These are phyloP conservation scores for Verticillium dahliae DNA, from an alignment of 2,329 filamentous ascomycete genomes.

Conservation along the genomic window DNA sequence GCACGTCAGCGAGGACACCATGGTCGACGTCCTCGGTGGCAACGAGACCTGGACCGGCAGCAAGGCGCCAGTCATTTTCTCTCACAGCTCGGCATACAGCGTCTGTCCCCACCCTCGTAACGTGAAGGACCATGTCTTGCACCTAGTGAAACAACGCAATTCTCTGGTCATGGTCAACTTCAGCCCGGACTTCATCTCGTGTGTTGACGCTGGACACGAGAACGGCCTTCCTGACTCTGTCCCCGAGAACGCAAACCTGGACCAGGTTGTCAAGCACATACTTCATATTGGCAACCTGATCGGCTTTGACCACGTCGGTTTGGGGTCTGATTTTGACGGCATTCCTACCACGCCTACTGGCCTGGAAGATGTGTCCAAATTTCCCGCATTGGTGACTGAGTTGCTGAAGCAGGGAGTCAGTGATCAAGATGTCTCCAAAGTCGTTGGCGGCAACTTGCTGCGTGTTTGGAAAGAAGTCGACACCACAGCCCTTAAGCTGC, in stretches of 20 bases:
- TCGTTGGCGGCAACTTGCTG: slow-evolving; percentile 75
- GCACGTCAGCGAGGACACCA: slow-evolving; percentile 71
- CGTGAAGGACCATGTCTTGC: slow-evolving; percentile 76
- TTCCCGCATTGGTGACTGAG: slow-evolving; percentile 70
- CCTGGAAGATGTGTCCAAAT: slow-evolving; percentile 79
- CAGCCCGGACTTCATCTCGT: slow-evolving; percentile 74
- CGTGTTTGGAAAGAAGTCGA: slow-evolving; percentile 82
- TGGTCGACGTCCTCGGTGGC: slow-evolving; percentile 72
- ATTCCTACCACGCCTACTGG: slow-evolving; percentile 62
- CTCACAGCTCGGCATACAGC: slow-evolving; percentile 74
- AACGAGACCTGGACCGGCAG: slow-evolving; percentile 62
- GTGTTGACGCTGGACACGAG: slow-evolving; percentile 49
- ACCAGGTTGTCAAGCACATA: slow-evolving; percentile 75
- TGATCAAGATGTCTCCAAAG: slow-evolving; percentile 64
- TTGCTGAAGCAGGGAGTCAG: slow-evolving; percentile 67
- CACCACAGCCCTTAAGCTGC: slow-evolving; percentile 59
- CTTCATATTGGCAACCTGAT: slow-evolving; percentile 75
- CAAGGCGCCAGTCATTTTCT: slow-evolving; percentile 79
- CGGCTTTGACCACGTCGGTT: slow-evolving; percentile 80
- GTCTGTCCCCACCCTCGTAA: slow-evolving; percentile 87
- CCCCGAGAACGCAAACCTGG: slow-evolving; percentile 63
- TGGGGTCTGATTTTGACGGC: slow-evolving; percentile 87
- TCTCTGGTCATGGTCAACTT: slow-evolving; percentile 92
- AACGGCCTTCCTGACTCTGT: slow-evolving; percentile 64
- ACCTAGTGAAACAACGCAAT: slow-evolving; percentile 65